A percentile compares a stretch with the other conserved stretches of the same genome.
Evolutionary conservation across 2,329 filamentous ascomycete species (phyloP).

Genomic region (Chalaropsis thielavioides): DNA sequence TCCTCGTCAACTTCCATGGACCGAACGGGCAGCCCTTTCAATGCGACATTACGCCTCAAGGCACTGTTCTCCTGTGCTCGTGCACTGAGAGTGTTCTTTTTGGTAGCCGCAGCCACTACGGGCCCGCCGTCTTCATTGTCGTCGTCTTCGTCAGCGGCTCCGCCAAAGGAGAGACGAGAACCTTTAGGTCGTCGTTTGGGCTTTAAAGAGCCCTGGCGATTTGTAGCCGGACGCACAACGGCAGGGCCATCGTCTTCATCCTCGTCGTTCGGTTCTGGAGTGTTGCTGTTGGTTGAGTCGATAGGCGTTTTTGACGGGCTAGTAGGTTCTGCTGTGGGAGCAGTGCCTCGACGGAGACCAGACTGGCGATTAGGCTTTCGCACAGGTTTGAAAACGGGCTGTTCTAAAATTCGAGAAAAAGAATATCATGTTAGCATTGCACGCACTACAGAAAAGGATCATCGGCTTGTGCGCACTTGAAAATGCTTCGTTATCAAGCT

Average conservation of each 20-base stretch:
- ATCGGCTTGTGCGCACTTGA: constrained; percentile 5
- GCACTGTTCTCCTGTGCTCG: constrained; percentile 54
- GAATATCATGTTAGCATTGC: constrained; percentile 7
- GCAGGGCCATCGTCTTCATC: constrained; percentile 34
- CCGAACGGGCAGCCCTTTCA: constrained; percentile 40
- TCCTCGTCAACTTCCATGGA: constrained; percentile 48
- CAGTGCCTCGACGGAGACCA: constrained; percentile 41
- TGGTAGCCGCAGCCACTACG: constrained; percentile 42
- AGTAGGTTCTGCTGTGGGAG: constrained; percentile 27
- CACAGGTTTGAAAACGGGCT: constrained; percentile 27
- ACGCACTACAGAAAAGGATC: constrained; percentile 1
- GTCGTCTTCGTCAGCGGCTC: constrained; percentile 33
- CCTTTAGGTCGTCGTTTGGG: constrained; percentile 54
- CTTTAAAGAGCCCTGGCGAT: constrained; percentile 35
- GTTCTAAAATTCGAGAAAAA: neutral
- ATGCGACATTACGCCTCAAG: constrained; percentile 36
- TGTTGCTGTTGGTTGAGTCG: constrained; percentile 19
- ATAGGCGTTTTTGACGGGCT: constrained; percentile 18
- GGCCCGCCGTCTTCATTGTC: constrained; percentile 38
- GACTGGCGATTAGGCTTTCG: constrained; percentile 45
- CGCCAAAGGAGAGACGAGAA: constrained; percentile 64
- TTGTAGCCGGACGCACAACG: constrained; percentile 35
- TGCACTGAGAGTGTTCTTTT: constrained; percentile 51
- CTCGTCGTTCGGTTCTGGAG: constrained; percentile 26
- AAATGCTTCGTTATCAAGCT: constrained; percentile 1